These are phyloP conservation scores for Cicer arietinum DNA, from an alignment of 306 rosid genomes.

Conservation along the genomic window DNA sequence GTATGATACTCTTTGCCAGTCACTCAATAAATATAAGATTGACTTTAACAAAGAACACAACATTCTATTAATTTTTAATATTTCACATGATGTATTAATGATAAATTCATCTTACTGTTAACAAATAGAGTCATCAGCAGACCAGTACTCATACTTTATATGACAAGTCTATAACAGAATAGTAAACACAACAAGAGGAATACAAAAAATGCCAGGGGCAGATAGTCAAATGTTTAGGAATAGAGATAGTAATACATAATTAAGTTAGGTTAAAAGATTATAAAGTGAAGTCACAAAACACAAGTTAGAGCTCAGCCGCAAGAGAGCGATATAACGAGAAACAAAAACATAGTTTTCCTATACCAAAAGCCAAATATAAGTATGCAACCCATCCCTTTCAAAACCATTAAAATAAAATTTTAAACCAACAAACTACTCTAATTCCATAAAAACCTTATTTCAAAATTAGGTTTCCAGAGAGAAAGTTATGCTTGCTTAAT, in stretches of 20 bases:
- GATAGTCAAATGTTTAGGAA: background rate
- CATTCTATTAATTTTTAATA: background rate
- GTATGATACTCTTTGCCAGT: slow-evolving; percentile 1
- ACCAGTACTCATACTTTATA: slow-evolving; percentile 23
- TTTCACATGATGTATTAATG: background rate
- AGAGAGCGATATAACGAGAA: background rate
- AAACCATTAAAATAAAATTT: background rate
- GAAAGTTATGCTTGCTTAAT: background rate
- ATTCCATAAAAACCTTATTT: background rate
- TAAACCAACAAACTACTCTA: background rate
- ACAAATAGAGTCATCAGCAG: slow-evolving; percentile 2
- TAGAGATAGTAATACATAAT: background rate
- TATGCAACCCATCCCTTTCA: background rate
- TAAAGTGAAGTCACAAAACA: background rate
- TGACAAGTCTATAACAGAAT: background rate
- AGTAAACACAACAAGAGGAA: background rate
- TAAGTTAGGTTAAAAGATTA: background rate
- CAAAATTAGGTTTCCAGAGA: background rate
- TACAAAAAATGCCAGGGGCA: background rate
- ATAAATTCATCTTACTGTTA: background rate
- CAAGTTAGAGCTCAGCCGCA: background rate
- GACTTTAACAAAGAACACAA: background rate
- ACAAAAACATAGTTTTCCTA: background rate
- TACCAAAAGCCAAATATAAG: slow-evolving; percentile 3
- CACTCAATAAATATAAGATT: slow-evolving; percentile 7